Evolutionary conservation across 257 asterid species (phyloP).

Genomic region (Solanum chiquidenum): DNA sequence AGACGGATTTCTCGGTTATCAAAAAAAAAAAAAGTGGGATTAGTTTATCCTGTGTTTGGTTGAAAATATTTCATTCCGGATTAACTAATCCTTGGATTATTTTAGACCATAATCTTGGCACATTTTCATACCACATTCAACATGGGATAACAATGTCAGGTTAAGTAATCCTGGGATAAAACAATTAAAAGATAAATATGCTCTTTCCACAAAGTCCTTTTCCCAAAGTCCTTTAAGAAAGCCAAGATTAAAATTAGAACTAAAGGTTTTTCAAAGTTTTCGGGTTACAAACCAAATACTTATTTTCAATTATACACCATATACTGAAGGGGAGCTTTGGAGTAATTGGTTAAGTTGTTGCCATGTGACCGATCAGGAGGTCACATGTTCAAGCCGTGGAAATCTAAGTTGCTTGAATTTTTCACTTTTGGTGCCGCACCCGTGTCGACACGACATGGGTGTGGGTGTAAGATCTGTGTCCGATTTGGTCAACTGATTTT

Average conservation of each 20-base stretch:
- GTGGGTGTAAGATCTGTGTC: too few relatives aligned
- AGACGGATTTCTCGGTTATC: too few relatives aligned
- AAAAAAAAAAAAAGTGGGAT: background rate
- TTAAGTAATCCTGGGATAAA: background rate
- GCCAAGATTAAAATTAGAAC: background rate
- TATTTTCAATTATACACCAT: background rate
- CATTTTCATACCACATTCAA: background rate
- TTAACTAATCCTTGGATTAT: background rate
- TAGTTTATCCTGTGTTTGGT: background rate
- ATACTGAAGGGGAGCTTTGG: background rate
- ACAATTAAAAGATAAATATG: background rate
- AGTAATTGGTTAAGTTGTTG: background rate
- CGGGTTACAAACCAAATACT: background rate
- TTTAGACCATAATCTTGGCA: background rate
- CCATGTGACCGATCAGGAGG: background rate
- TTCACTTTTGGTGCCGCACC: too few relatives aligned
- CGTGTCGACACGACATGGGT: too few relatives aligned
- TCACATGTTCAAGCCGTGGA: background rate
- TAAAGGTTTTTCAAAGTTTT: background rate
- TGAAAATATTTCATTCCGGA: background rate
- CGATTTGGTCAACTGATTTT: too few relatives aligned
- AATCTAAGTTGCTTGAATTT: too few relatives aligned
- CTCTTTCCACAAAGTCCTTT: background rate
- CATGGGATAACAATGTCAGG: background rate
- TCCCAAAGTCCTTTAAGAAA: background rate